Base-by-base conservation (phyloP, 2,329 filamentous ascomycete genomes). In the Calycina marina region DNA sequence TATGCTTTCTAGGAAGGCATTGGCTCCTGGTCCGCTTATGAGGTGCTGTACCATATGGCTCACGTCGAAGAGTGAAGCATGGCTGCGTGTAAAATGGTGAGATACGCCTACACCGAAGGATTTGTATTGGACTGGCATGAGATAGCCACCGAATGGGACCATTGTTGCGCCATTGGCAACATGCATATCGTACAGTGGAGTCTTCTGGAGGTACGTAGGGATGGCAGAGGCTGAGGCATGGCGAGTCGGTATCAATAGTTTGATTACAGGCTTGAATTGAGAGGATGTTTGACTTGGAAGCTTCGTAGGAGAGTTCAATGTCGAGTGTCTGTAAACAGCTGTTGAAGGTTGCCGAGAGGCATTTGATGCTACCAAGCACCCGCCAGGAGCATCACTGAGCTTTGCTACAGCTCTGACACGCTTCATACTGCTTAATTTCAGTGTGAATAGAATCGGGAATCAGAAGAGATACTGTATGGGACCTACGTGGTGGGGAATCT, bases 21-120 rank as follows among this genome's bases (percentile, higher is more conserved):
- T 68, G 4, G 83, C 86, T 18, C 80, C 80, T 5, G 83, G 73
- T 0, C 90, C 90, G 31, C 72, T 72, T 53, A 98, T 74, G 44
- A 76, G 69, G 56, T 93, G 85, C 61, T 93, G 86, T 41, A 78
- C 85, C 88, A 96, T 96, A 61, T 96, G 90, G 54, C 79, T 79
- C 34, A 96, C 90, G 57, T 98, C 90, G 52, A 98, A 98, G 42
- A 98, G 62, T 42, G 85, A 93, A 36, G 83, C 80, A 57, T 86
- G 80, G 47, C 74, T 68, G 34, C 90, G 75, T 11, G 90, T 96
- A 68, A 88, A 94, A 48, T 75, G 68, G 63, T 96, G 90, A 32
- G 84, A 93, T 39, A 85, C 81, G 44, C 72, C 67, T 41, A 94
- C 78, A 45, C 78, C 77, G 43, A 81, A 67, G 43, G 75, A 70